phyloP scores from a whole-genome alignment of 108 stramenopile genomes.

The Nannochloropsis salina region DNA sequence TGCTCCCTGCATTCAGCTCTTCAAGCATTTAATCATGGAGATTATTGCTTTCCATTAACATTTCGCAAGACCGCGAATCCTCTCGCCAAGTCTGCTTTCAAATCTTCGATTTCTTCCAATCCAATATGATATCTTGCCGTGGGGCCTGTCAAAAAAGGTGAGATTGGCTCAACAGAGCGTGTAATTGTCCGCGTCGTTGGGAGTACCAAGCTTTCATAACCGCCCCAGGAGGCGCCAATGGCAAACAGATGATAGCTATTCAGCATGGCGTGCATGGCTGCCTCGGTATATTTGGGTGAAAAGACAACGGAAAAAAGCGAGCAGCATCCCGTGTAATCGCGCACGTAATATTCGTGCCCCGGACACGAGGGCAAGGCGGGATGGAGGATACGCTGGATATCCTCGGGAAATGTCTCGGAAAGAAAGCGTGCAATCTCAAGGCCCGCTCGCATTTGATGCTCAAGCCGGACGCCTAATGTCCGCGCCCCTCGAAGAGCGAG shows the following conservation, averaged over 20 bases:
- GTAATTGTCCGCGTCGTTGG: not conserved
- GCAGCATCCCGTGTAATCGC: not conserved
- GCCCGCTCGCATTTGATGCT: not conserved
- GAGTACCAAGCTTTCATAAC: not conserved
- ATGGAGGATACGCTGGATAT: not conserved
- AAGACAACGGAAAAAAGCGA: not conserved
- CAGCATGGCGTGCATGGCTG: constrained; percentile 3
- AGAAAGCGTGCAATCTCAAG: not conserved
- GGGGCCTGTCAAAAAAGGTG: not conserved
- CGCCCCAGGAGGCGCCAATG: not conserved
- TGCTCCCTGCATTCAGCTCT: too few species aligned
- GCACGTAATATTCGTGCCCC: not conserved
- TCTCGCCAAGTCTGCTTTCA: not conserved
- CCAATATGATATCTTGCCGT: constrained; percentile 2
- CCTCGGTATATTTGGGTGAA: not conserved
- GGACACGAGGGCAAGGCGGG: not conserved
- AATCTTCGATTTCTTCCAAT: not conserved
- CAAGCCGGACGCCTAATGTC: not conserved
- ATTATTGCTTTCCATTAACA: too few species aligned
- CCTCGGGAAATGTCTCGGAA: not conserved
- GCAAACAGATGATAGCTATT: not conserved
- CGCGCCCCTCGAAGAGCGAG: not conserved
- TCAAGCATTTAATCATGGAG: too few species aligned
- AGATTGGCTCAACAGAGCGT: not conserved
- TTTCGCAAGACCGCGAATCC: not conserved